These are phyloP conservation scores for Phylloporus arenicola DNA, from an alignment of 768 basidiomycete species.

Conservation along the genomic window DNA sequence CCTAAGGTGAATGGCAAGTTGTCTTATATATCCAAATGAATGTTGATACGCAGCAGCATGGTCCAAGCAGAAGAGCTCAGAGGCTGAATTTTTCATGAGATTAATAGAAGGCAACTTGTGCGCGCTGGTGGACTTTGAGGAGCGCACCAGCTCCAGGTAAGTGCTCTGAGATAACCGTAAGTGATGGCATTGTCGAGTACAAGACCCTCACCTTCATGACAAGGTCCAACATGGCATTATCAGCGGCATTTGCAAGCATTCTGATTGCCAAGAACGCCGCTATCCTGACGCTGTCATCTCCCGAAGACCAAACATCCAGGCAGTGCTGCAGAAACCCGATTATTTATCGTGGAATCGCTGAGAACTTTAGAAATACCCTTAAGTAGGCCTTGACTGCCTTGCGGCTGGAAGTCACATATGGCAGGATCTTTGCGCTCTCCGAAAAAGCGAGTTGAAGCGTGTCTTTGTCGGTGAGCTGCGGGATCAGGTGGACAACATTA, in stretches of 20 bases:
- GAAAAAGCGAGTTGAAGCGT: constrained; percentile 64
- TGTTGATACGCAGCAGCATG: constrained; percentile 81
- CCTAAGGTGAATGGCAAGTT: constrained; percentile 87
- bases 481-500: constrained; percentile 75
- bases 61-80: constrained; percentile 81
- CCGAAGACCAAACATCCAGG: constrained; percentile 77
- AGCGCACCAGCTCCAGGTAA: constrained; percentile 84
- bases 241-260: constrained; percentile 68
- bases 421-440: constrained; percentile 85
- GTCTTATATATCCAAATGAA: constrained; percentile 92
- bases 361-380: constrained; percentile 51
- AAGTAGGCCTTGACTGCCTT: constrained; percentile 84
- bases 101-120: constrained; percentile 90
- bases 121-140: constrained; percentile 76
- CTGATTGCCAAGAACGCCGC: constrained; percentile 82
- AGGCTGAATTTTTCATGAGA: constrained; percentile 96
- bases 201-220: constrained; percentile 66
- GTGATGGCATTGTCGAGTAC: not conserved
- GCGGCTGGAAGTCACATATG: constrained; percentile 79
- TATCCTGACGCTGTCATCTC: constrained; percentile 76
- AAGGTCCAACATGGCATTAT: constrained; percentile 76
- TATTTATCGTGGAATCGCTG: not conserved
- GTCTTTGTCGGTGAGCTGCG: constrained; percentile 66
- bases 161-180: constrained; percentile 49
- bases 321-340: constrained; percentile 50